Evolutionary conservation across 164 flowering plant species (phyloP), one percentile per base, ranked within the genome.

Genomic region (Kalanchoe fedtschenkoi): DNA sequence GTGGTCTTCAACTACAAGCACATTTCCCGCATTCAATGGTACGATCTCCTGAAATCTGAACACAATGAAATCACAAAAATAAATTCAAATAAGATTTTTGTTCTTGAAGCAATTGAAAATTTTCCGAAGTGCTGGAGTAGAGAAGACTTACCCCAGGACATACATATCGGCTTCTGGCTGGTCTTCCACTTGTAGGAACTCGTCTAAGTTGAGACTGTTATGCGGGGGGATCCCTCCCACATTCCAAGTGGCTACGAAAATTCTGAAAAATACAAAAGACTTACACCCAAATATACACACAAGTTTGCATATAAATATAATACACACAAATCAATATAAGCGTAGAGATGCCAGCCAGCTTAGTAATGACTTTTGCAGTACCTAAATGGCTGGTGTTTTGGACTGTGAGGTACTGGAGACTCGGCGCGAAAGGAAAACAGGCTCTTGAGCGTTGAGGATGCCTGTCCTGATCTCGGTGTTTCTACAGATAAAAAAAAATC

Each of bases 241-340:
- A 51, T 51, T 51, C 56, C 56, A 51, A 26, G 56, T 51, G 11
- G 56, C 56, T 26, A 51, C 56, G 28, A 51, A 51, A 51, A 51
- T 51, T 13, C 56, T 51, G 17, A 22, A 44, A 44, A n/a, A 44
- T 19, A 47, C 22, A 47, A n/a, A n/a, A n/a, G n/a, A n/a, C n/a
- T n/a, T n/a, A n/a, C n/a, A n/a, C n/a, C n/a, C n/a, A n/a, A n/a
- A n/a, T n/a, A n/a, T 7, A 47, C 3, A 11, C 5, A 14, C n/a
- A 42, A 15, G 2, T 11, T 42, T 14, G 9, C 51, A 6, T 0
- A n/a, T n/a, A n/a, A n/a, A n/a, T n/a, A n/a, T n/a, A n/a, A n/a
- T n/a, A n/a, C n/a, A n/a, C n/a, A n/a, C n/a, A n/a, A n/a, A n/a
- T n/a, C n/a, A n/a, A n/a, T n/a, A n/a, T n/a, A n/a, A 51, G n/a